phyloP scores from a whole-genome alignment of 768 basidiomycete species.

The Panus rudis region DNA sequence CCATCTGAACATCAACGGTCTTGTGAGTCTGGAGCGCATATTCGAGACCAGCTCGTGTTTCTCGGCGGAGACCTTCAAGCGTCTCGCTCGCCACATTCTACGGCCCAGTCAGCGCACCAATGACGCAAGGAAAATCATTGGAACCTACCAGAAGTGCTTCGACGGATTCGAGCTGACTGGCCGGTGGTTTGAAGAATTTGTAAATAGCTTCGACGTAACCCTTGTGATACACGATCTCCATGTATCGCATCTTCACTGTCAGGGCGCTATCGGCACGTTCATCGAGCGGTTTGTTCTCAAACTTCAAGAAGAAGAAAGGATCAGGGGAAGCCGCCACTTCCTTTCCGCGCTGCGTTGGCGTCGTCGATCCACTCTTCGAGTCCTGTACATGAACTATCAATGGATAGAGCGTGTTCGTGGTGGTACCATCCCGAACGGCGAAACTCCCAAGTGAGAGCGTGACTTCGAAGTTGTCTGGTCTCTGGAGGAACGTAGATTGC shows the following conservation, averaged over 20 bases:
- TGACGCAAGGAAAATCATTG: not conserved
- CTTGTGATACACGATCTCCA: slow-evolving; percentile 95
- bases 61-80: slow-evolving; percentile 86
- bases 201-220: slow-evolving; percentile 91
- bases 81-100: slow-evolving; percentile 91
- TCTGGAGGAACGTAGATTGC: slow-evolving; percentile 74
- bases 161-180: slow-evolving; percentile 91
- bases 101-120: not conserved
- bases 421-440: slow-evolving; percentile 89
- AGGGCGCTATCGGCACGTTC: slow-evolving; percentile 87
- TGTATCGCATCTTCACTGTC: slow-evolving; percentile 84
- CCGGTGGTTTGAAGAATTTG: slow-evolving; percentile 88
- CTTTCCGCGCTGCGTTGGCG: not conserved
- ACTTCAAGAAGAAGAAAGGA: slow-evolving; percentile 84
- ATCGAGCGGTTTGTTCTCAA: slow-evolving; percentile 89
- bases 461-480: slow-evolving; percentile 82
- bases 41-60: slow-evolving; percentile 91
- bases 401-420: slow-evolving; percentile 66
- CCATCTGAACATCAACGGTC: slow-evolving; percentile 93
- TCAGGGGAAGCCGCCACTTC: slow-evolving; percentile 25
- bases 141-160: slow-evolving; percentile 76
- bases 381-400: slow-evolving; percentile 87
- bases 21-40: slow-evolving; percentile 90
- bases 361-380: slow-evolving; percentile 8
- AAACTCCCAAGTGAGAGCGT: slow-evolving; percentile 81